Evolutionary conservation across 176 grass and related monocot species (phyloP).

Genomic region (Juncus inflexus): DNA sequence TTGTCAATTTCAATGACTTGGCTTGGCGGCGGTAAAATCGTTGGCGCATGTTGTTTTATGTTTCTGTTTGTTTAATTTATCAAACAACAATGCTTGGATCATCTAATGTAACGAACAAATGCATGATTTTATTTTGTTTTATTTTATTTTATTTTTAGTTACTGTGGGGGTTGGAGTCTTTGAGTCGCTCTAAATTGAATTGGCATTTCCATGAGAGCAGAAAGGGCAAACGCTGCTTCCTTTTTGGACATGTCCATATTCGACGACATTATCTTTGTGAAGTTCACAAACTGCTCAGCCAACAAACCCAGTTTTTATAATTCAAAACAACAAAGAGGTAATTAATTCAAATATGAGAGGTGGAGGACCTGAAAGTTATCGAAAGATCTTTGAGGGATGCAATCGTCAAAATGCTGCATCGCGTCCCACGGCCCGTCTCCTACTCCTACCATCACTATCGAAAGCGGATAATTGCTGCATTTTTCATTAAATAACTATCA

Average conservation of each 20-base stretch:
- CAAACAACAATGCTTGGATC: too few relatives aligned
- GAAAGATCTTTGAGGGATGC: constrained; percentile 84
- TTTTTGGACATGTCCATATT: constrained; percentile 66
- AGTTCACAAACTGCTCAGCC: constrained; percentile 83
- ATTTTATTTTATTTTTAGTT: neutral
- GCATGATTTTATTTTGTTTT: too few relatives aligned
- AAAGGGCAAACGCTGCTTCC: constrained; percentile 82
- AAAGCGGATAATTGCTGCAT: constrained; percentile 85
- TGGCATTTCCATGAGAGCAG: constrained; percentile 98
- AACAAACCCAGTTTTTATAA: constrained; percentile 9
- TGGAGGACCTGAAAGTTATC: constrained; percentile 91
- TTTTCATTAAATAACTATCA: constrained; percentile 1
- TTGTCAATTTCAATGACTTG: constrained; percentile 59
- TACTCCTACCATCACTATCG: constrained; percentile 95
- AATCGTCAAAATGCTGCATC: constrained; percentile 91
- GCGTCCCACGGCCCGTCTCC: constrained; percentile 96
- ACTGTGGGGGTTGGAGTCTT: constrained; percentile 53
- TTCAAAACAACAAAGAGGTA: neutral
- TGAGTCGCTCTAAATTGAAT: constrained; percentile 84
- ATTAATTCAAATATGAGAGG: neutral
- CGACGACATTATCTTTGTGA: constrained; percentile 81
- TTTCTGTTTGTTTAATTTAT: neutral
- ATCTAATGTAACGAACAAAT: too few relatives aligned
- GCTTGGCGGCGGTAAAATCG: constrained; percentile 72
- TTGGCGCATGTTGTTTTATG: constrained; percentile 43